These are phyloP conservation scores for Botryotinia narcissicola DNA, from an alignment of 2,329 filamentous ascomycete species.

Conservation along the genomic window DNA sequence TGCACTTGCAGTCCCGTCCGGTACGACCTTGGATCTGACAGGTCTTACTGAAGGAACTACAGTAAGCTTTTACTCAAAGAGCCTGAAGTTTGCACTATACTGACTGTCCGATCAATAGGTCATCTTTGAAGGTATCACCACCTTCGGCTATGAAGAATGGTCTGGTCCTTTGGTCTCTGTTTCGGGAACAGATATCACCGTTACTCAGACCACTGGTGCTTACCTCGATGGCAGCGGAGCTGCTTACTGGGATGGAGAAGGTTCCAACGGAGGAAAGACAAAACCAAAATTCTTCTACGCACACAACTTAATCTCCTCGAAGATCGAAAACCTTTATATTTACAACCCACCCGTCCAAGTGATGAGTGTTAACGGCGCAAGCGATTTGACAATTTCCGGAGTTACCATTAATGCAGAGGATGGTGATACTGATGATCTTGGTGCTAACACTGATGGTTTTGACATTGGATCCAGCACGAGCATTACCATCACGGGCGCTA, in stretches of 20 bases:
- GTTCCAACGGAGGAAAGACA: conserved; percentile 53
- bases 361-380: conserved; percentile 41
- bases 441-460: conserved; percentile 54
- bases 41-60: conserved; percentile 48
- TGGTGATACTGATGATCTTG: conserved; percentile 44
- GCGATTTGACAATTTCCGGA: conserved; percentile 45
- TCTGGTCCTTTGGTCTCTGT: conserved; percentile 60
- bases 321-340: conserved; percentile 48
- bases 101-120: conserved; percentile 39
- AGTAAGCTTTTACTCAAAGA: conserved; percentile 15
- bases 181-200: conserved; percentile 53
- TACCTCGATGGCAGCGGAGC: conserved; percentile 55
- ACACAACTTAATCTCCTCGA: conserved; percentile 50
- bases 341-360: conserved; percentile 53
- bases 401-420: conserved; percentile 56
- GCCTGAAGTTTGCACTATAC: not conserved
- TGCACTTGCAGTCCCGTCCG: conserved; percentile 55
- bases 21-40: conserved; percentile 59
- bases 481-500: conserved; percentile 49
- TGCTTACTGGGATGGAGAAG: conserved; percentile 60
- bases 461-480: conserved; percentile 47
- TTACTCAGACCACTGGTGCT: conserved; percentile 51
- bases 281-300: conserved; percentile 63
- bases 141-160: conserved; percentile 65
- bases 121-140: conserved; percentile 63